phyloP scores from a whole-genome alignment of 2,329 filamentous ascomycete genomes.

The Colletotrichum sp. region DNA sequence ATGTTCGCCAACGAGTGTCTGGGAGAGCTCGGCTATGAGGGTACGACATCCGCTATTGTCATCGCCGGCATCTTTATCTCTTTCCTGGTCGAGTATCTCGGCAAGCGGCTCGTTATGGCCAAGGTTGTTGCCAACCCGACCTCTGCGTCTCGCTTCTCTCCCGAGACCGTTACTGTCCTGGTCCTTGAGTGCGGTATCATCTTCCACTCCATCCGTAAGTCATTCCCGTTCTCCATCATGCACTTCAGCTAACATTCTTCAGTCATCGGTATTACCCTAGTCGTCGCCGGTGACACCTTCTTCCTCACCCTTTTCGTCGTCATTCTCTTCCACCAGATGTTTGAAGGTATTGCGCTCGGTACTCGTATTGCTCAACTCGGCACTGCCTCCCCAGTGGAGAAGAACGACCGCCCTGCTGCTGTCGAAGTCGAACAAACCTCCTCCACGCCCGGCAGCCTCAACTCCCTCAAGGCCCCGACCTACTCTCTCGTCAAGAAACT shows the following conservation, averaged over 20 bases:
- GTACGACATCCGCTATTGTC: slow-evolving; percentile 70
- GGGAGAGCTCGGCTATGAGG: slow-evolving; percentile 69
- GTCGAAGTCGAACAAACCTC: slow-evolving; percentile 28
- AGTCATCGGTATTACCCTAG: slow-evolving; percentile 69
- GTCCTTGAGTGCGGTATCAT: slow-evolving; percentile 77
- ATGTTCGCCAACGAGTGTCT: slow-evolving; percentile 77
- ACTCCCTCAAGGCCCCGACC: background rate
- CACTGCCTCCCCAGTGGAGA: slow-evolving; percentile 17
- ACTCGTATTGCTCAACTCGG: slow-evolving; percentile 69
- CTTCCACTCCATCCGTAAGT: slow-evolving; percentile 73
- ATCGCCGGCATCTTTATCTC: slow-evolving; percentile 78
- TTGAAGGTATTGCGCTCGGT: slow-evolving; percentile 77
- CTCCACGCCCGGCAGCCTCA: background rate
- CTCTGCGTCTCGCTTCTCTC: slow-evolving; percentile 29
- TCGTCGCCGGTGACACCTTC: slow-evolving; percentile 61
- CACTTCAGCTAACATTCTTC: slow-evolving; percentile 9
- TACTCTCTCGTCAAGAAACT: slow-evolving; percentile 56
- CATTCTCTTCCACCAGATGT: slow-evolving; percentile 80
- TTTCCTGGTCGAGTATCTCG: slow-evolving; percentile 72
- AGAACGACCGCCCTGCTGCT: background rate
- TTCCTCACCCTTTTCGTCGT: slow-evolving; percentile 66
- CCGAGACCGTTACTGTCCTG: slow-evolving; percentile 63
- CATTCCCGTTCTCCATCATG: background rate
- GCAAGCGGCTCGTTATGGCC: slow-evolving; percentile 58
- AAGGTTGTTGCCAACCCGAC: slow-evolving; percentile 27